Conservation (phyloP, 1,284 basidiomycete genomes). For the Puccinia coronata region DNA sequence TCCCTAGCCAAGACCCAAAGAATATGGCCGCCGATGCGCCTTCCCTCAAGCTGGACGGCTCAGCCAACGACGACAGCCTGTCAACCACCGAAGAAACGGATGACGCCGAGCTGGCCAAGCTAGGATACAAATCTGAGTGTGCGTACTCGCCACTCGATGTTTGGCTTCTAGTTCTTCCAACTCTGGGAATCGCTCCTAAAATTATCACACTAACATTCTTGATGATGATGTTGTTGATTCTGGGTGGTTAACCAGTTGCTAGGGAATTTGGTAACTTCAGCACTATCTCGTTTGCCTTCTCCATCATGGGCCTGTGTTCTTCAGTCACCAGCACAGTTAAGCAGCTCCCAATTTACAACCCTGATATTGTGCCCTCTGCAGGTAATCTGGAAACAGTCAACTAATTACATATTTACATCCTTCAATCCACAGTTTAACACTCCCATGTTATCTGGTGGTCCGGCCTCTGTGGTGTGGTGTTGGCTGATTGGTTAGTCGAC, state of each 20-base stretch:
- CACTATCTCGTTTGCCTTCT: conserved; percentile 49
- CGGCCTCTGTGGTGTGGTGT: conserved; percentile 78
- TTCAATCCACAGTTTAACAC: conserved; percentile 66
- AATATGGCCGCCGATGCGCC: neutral
- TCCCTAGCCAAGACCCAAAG: neutral
- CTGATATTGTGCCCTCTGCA: too few relatives aligned
- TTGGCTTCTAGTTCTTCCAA: too few relatives aligned
- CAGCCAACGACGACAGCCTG: conserved; percentile 11
- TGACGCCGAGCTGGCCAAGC: conserved; percentile 37
- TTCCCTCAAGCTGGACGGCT: neutral
- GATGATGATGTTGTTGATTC: too few relatives aligned
- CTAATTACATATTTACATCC: too few relatives aligned
- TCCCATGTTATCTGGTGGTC: conserved; percentile 72
- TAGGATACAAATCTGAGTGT: conserved; percentile 50
- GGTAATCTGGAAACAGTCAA: too few relatives aligned
- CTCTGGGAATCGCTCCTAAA: neutral
- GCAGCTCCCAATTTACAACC: neutral
- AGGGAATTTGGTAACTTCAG: conserved; percentile 49
- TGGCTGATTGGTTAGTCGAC: conserved; percentile 62
- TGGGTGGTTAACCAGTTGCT: too few relatives aligned
- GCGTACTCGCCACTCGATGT: neutral
- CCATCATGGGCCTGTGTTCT: conserved; percentile 48
- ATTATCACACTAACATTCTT: too few relatives aligned
- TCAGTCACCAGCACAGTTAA: conserved; percentile 49
- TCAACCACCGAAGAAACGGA: conserved; percentile 34